Evolutionary conservation across 2,329 filamentous ascomycete species (phyloP).

Genomic region (Trichoderma brevicompactum): DNA sequence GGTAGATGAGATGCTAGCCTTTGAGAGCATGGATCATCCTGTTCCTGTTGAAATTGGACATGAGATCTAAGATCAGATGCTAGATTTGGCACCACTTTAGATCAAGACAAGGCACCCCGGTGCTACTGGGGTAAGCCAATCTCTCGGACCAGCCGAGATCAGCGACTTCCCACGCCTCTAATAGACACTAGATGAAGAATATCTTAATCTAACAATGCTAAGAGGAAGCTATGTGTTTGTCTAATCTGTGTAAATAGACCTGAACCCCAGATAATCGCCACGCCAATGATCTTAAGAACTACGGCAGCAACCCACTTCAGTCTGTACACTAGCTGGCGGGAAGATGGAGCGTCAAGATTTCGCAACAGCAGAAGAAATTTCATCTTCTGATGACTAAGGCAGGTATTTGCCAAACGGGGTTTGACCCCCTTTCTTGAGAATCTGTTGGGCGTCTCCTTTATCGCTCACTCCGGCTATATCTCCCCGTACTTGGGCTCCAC

Average conservation of each 20-base stretch:
- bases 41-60: not conserved
- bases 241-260: not conserved
- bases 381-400: slow-evolving; percentile 13
- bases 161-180: not conserved
- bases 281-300: not conserved
- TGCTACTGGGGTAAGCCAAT: not conserved
- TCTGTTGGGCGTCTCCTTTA: not conserved
- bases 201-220: not conserved
- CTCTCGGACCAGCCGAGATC: slow-evolving; percentile 12
- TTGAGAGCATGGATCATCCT: not conserved
- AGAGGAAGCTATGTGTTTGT: not conserved
- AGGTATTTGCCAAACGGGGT: not conserved
- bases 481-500: slow-evolving; percentile 6
- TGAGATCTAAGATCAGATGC: slow-evolving; percentile 20
- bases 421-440: not conserved
- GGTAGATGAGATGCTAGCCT: slow-evolving; percentile 7
- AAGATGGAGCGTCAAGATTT: slow-evolving; percentile 24
- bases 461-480: not conserved
- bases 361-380: slow-evolving; percentile 18
- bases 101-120: slow-evolving; percentile 15
- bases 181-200: not conserved
- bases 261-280: not conserved
- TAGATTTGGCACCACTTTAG: slow-evolving; percentile 13
- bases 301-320: not conserved
- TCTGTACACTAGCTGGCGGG: not conserved